Evolutionary conservation across 179 eudicot species (phyloP), one percentile per base, ranked within the genome.

Genomic region (Gypsophila paniculata): DNA sequence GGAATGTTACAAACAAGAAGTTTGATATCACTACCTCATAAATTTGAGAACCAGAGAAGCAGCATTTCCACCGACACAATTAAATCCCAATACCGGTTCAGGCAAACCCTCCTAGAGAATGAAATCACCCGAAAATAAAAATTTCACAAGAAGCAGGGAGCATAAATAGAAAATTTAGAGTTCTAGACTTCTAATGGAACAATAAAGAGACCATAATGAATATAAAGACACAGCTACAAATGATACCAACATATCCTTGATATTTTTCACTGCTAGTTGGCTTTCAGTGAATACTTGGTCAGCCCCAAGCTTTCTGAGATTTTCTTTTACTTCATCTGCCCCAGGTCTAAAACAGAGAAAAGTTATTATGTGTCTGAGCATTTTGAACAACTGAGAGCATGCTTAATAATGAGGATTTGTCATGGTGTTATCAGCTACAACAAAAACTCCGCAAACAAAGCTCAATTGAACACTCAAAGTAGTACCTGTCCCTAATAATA

Each of bases 41-140:
- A 91, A 87, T 61, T 90, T 91, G 49, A 90, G 88, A 77, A 94
- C 95, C 78, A 90, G 67, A 18, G 94, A 78, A 76, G 97, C 91
- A 77, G 96, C 87, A 85, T 83, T 88, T 70, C 99, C 99, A 52
- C 99, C 99, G 66, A 94, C 90, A 78, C 99, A 94, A 73, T 94
- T 94, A 65, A 91, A 90, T 74, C 99, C 99, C 73, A 91, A 68
- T 18, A 76, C 84, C 49, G 99, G 99, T 84, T 88, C 92, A 62
- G 97, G 89, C 85, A 87, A 76, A 78, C 78, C 77, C 26, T 72
- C 83, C 97, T 91, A 65, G 8, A 55, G 79, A 53, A 61, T 75
- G 29, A 54, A 69, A 19, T 17, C 32, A 32, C 21, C 15, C 59
- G 66, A 39, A 44, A 57, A 6, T 38, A 19, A 44, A 44, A 14